Evolutionary conservation across 2,329 filamentous ascomycete genomes (phyloP).

Genomic region (Pestalotiopsis sp.): DNA sequence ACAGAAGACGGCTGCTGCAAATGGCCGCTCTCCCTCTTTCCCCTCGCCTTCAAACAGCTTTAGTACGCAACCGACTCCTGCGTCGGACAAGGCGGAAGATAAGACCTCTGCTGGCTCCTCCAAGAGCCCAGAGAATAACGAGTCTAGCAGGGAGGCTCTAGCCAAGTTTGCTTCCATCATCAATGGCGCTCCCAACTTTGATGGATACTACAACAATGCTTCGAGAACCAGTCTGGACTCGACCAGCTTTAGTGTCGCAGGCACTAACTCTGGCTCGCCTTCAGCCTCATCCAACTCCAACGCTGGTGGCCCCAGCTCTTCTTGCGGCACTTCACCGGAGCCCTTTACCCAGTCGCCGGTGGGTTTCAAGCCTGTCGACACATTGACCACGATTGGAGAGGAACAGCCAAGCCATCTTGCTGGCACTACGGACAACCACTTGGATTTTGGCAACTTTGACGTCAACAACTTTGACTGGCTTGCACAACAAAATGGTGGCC

Average conservation of each 20-base stretch:
- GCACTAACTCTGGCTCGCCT: slow-evolving; percentile 63
- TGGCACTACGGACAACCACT: slow-evolving; percentile 48
- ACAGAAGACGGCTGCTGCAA: slow-evolving; percentile 19
- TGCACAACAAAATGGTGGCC: slow-evolving; percentile 76
- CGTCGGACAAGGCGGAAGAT: slow-evolving; percentile 31
- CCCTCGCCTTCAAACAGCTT: slow-evolving; percentile 26
- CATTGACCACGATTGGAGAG: slow-evolving; percentile 64
- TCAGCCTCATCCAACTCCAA: slow-evolving; percentile 64
- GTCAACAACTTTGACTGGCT: slow-evolving; percentile 70
- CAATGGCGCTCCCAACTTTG: slow-evolving; percentile 38
- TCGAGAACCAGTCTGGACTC: slow-evolving; percentile 55
- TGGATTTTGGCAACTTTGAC: slow-evolving; percentile 44
- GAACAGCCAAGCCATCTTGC: slow-evolving; percentile 51
- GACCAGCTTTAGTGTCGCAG: slow-evolving; percentile 43
- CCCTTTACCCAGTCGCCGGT: slow-evolving; percentile 71
- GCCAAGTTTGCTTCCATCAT: slow-evolving; percentile 60
- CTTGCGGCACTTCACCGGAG: slow-evolving; percentile 77
- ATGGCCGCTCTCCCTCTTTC: slow-evolving; percentile 22
- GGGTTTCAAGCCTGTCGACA: slow-evolving; percentile 63
- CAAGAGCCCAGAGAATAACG: slow-evolving; percentile 36
- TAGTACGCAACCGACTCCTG: slow-evolving; percentile 33
- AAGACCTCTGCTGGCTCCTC: slow-evolving; percentile 31
- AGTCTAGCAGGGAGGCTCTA: slow-evolving; percentile 45
- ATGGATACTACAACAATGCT: slow-evolving; percentile 42
- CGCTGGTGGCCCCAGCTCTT: slow-evolving; percentile 59